phyloP scores from a whole-genome alignment of 768 basidiomycete genomes.

The Pleurotus salmoneostramineus region DNA sequence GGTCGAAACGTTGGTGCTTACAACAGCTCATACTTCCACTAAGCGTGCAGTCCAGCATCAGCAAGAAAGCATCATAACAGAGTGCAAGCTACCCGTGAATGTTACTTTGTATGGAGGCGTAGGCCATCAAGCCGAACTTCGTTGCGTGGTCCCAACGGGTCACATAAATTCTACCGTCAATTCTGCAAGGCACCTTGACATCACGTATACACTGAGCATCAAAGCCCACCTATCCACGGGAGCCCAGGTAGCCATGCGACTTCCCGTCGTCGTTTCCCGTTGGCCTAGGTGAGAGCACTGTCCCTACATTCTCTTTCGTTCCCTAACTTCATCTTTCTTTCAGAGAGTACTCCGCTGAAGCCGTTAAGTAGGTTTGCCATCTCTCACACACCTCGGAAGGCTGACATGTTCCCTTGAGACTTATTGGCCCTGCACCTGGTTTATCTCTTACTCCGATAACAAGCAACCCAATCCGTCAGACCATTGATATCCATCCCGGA shows the following conservation, averaged over 20 bases:
- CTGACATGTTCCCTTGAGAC: conserved; percentile 24
- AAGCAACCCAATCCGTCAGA: neutral
- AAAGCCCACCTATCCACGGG: conserved; percentile 75
- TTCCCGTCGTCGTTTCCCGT: conserved; percentile 80
- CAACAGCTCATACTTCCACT: conserved; percentile 47
- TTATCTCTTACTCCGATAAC: conserved; percentile 34
- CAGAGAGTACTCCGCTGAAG: conserved; percentile 71
- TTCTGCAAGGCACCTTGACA: conserved; percentile 80
- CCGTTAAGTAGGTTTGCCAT: conserved; percentile 43
- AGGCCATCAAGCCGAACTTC: conserved; percentile 69
- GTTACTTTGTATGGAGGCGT: conserved; percentile 71
- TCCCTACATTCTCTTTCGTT: neutral
- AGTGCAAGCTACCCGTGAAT: conserved; percentile 70
- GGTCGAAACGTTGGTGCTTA: conserved; percentile 75
- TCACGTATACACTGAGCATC: conserved; percentile 73
- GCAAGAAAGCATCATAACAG: conserved; percentile 52
- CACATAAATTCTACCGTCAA: conserved; percentile 82
- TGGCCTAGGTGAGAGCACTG: conserved; percentile 66
- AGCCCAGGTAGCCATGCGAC: conserved; percentile 60
- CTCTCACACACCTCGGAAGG: conserved; percentile 8
- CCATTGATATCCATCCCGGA: neutral
- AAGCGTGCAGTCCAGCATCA: conserved; percentile 60
- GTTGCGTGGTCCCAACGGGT: conserved; percentile 61
- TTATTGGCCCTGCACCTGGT: conserved; percentile 43
- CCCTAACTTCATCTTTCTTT: conserved; percentile 1